These are phyloP conservation scores for Moniliophthora roreri DNA, from an alignment of 1,284 basidiomycete species.

Conservation along the genomic window DNA sequence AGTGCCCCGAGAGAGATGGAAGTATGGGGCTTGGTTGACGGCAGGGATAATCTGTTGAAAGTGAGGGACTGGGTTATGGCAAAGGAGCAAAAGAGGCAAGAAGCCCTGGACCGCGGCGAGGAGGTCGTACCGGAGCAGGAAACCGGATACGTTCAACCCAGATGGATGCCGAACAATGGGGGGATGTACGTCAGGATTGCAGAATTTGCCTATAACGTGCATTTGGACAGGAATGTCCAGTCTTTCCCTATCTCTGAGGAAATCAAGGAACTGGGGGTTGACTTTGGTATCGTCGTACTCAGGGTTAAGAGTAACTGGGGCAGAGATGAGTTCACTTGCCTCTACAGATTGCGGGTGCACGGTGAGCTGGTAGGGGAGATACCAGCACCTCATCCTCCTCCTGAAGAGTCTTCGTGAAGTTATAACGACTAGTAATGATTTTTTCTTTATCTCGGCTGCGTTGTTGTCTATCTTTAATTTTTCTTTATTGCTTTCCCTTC, in stretches of 20 bases:
- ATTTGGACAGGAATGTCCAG: slow-evolving; percentile 72
- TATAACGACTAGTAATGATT: slow-evolving; percentile 8
- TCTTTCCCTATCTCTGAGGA: slow-evolving; percentile 79
- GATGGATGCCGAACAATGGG: slow-evolving; percentile 46
- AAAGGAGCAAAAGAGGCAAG: slow-evolving; percentile 33
- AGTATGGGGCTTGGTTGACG: slow-evolving; percentile 86
- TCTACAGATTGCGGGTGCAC: slow-evolving; percentile 86
- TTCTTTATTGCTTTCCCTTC: slow-evolving; percentile 6
- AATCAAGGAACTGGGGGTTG: slow-evolving; percentile 67
- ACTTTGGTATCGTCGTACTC: slow-evolving; percentile 81
- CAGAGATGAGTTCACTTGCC: slow-evolving; percentile 77
- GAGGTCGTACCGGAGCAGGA: slow-evolving; percentile 32
- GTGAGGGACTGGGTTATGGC: slow-evolving; percentile 49
- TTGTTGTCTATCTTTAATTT: slow-evolving; percentile 1
- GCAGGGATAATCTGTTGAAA: slow-evolving; percentile 65
- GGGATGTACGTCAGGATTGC: slow-evolving; percentile 74
- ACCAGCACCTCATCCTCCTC: slow-evolving; percentile 26
- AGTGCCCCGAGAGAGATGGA: slow-evolving; percentile 87
- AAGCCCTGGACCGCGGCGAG: slow-evolving; percentile 37
- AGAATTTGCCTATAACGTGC: slow-evolving; percentile 78
- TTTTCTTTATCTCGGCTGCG: not conserved
- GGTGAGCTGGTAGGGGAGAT: slow-evolving; percentile 42
- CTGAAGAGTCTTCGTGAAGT: slow-evolving; percentile 5
- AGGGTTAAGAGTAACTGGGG: slow-evolving; percentile 88
- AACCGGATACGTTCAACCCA: slow-evolving; percentile 37